Evolutionary conservation across 2,329 filamentous ascomycete genomes (phyloP).

Genomic region (Elsinoe necatrix): DNA sequence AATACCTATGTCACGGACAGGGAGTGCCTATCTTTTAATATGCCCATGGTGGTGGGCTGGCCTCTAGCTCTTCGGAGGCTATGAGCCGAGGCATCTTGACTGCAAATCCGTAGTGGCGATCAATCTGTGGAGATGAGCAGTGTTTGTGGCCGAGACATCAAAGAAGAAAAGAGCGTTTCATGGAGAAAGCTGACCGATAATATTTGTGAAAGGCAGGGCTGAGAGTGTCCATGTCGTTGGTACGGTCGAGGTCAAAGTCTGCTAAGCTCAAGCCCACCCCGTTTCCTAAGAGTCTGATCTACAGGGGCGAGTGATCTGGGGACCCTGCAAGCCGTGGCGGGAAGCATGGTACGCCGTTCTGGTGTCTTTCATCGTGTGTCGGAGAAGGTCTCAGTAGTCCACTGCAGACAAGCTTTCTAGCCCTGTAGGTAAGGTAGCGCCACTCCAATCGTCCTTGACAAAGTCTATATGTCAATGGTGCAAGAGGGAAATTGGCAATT

Average conservation of each 20-base stretch:
- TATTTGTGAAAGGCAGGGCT: background rate
- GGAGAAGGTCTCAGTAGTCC: background rate
- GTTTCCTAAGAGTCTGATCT: background rate
- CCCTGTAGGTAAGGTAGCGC: background rate
- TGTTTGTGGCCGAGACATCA: background rate
- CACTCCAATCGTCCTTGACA: background rate
- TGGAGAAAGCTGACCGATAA: background rate
- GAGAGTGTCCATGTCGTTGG: background rate
- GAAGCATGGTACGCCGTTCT: background rate
- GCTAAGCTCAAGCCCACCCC: background rate
- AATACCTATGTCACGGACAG: background rate
- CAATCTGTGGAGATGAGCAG: background rate
- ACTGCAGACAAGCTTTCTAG: background rate
- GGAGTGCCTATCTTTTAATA: background rate
- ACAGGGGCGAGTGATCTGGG: background rate
- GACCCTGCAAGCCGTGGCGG: background rate
- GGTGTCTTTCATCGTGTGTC: background rate
- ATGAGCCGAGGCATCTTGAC: background rate
- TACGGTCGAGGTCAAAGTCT: background rate
- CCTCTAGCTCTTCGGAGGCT: background rate
- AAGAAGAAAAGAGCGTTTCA: background rate
- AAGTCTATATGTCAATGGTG: background rate
- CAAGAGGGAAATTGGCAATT: no score
- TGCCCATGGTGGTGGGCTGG: background rate
- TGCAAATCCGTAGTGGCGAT: background rate